phyloP scores from a whole-genome alignment of 768 basidiomycete species.

The Coprinopsis sp. region DNA sequence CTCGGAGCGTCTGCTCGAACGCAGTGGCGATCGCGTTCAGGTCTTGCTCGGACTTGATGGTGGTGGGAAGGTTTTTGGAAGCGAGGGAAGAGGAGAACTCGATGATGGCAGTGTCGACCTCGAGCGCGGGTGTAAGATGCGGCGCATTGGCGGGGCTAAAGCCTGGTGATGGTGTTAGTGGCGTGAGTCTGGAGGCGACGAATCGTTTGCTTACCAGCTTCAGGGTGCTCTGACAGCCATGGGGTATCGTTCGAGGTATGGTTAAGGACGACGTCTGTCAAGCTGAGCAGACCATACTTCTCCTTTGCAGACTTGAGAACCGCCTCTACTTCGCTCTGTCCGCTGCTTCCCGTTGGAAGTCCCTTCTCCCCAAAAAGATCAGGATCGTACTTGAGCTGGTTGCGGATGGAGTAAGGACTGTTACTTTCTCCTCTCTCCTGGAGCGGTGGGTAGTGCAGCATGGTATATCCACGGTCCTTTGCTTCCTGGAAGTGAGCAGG shows the following conservation, averaged over 20 bases:
- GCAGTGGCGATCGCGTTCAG: slow-evolving; percentile 61
- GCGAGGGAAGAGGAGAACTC: slow-evolving; percentile 69
- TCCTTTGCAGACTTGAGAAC: slow-evolving; percentile 68
- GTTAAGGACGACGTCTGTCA: slow-evolving; percentile 96
- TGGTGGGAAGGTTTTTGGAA: slow-evolving; percentile 66
- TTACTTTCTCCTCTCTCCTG: slow-evolving; percentile 87
- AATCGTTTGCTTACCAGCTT: slow-evolving; percentile 65
- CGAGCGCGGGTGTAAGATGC: slow-evolving; percentile 87
- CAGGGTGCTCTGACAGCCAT: slow-evolving; percentile 92
- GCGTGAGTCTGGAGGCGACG: neutral
- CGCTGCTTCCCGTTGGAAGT: slow-evolving; percentile 38
- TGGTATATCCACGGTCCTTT: slow-evolving; percentile 89
- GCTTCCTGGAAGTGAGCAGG: slow-evolving; percentile 76
- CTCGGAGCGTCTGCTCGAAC: slow-evolving; percentile 56
- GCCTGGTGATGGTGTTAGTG: slow-evolving; percentile 39
- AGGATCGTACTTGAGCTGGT: slow-evolving; percentile 83
- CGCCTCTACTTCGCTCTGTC: slow-evolving; percentile 54
- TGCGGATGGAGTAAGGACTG: slow-evolving; percentile 90
- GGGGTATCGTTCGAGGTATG: slow-evolving; percentile 93
- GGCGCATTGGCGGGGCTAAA: slow-evolving; percentile 90
- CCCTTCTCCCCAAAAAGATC: slow-evolving; percentile 49
- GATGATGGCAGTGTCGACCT: slow-evolving; percentile 84
- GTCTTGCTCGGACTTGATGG: slow-evolving; percentile 60
- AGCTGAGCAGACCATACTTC: slow-evolving; percentile 80
- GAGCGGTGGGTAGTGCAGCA: slow-evolving; percentile 95